Evolutionary conservation across 345 rosid genomes (phyloP).

Genomic region (Angophora floribunda): DNA sequence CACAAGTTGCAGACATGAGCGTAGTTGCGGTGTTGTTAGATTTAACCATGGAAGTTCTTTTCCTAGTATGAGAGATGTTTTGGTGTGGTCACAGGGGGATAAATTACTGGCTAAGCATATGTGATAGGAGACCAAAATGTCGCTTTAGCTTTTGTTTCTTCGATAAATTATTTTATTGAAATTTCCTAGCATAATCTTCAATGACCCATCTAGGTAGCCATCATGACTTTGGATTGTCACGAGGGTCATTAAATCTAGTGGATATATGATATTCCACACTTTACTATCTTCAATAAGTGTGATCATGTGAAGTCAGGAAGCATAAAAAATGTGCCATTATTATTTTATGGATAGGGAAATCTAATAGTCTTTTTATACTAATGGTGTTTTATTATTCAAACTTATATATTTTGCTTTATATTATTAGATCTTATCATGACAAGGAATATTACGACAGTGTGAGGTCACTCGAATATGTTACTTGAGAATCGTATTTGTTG

Average conservation of each 20-base stretch:
- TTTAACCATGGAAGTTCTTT: background rate
- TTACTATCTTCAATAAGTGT: background rate
- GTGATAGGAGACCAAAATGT: background rate
- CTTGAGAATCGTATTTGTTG: too few relatives aligned
- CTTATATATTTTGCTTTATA: background rate
- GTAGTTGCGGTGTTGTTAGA: background rate
- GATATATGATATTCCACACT: background rate
- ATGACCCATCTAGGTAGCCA: too few relatives aligned
- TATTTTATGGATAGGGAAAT: background rate
- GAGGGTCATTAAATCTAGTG: background rate
- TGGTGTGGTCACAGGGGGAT: background rate
- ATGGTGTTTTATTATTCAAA: background rate
- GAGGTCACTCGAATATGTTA: constrained; percentile 1
- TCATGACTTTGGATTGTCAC: background rate
- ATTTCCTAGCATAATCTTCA: too few relatives aligned
- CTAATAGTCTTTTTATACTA: background rate
- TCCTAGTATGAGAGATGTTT: background rate
- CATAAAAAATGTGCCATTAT: background rate
- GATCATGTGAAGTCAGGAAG: background rate
- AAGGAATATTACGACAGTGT: constrained; percentile 88
- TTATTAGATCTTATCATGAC: constrained; percentile 78
- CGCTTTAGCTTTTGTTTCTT: background rate
- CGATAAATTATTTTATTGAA: background rate
- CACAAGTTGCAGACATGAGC: background rate
- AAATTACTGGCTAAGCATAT: background rate